These are phyloP conservation scores for Termitomyces sp. DNA, from an alignment of 768 basidiomycete species.

Conservation along the genomic window DNA sequence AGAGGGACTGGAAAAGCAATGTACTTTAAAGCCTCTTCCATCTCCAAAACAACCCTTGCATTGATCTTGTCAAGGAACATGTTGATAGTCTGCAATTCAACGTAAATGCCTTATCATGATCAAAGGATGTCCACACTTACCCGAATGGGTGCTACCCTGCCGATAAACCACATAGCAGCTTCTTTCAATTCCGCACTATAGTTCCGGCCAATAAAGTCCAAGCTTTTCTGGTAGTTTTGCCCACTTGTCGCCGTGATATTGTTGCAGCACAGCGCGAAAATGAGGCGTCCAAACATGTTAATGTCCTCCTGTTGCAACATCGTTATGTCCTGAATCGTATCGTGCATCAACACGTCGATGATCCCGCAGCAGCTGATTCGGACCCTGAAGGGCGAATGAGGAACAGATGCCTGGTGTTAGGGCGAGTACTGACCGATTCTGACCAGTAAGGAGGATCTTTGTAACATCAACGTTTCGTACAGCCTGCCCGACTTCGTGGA, in stretches of 20 bases:
- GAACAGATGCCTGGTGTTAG: neutral
- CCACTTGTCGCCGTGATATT: conserved; percentile 56
- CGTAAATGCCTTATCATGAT: too few species aligned
- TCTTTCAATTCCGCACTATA: conserved; percentile 86
- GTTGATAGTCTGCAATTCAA: conserved; percentile 66
- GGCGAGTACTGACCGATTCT: conserved; percentile 61
- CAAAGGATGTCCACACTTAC: conserved; percentile 26
- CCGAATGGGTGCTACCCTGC: conserved; percentile 67
- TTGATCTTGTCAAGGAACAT: conserved; percentile 81
- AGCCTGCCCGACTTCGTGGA: conserved; percentile 79
- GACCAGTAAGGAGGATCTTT: conserved; percentile 85
- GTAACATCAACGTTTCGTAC: conserved; percentile 80
- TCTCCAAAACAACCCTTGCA: conserved; percentile 66
- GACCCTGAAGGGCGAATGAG: conserved; percentile 42
- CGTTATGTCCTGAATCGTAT: conserved; percentile 56
- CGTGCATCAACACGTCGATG: conserved; percentile 80
- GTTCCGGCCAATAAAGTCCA: conserved; percentile 68
- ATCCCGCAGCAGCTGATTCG: conserved; percentile 87
- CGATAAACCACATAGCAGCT: conserved; percentile 70
- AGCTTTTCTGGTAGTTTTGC: conserved; percentile 63
- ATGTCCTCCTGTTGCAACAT: conserved; percentile 86
- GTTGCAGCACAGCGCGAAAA: conserved; percentile 76
- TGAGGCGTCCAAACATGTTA: conserved; percentile 76
- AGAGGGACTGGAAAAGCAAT: conserved; percentile 16
- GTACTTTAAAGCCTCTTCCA: conserved; percentile 81